A percentile compares a stretch with the other conserved stretches of the same genome.
Conservation (phyloP, 164 flowering plant genomes). For the Akebia trifoliata region DNA sequence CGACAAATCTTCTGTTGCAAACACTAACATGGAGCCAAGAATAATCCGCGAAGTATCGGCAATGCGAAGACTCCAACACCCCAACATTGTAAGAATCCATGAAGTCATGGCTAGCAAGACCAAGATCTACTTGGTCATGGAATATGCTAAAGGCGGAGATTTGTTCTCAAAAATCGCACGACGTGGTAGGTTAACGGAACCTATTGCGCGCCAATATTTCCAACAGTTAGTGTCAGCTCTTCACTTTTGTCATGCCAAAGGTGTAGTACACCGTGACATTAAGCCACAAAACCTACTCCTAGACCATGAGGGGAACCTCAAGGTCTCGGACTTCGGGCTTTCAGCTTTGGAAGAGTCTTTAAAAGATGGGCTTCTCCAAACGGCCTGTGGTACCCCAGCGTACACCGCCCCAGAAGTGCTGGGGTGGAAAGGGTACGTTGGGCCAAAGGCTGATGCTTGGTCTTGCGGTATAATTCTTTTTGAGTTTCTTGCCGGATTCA, state of each 20-base stretch:
- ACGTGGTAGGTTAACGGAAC: constrained; percentile 39
- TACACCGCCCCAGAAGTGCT: constrained; percentile 73
- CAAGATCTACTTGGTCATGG: constrained; percentile 71
- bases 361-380: constrained; percentile 39
- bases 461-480: constrained; percentile 72
- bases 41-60: constrained; percentile 52
- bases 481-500: constrained; percentile 44
- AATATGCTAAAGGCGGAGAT: constrained; percentile 68
- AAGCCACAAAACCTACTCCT: constrained; percentile 75
- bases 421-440: constrained; percentile 46
- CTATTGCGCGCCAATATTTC: constrained; percentile 46
- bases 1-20: constrained; percentile 32
- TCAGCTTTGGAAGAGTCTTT: constrained; percentile 51
- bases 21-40: constrained; percentile 41
- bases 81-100: constrained; percentile 55
- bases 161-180: constrained; percentile 39
- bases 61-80: constrained; percentile 61
- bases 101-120: constrained; percentile 75
- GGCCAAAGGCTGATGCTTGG: constrained; percentile 74
- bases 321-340: constrained; percentile 74
- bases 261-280: constrained; percentile 69
- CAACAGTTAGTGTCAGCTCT: constrained; percentile 67
- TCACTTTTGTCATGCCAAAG: constrained; percentile 56
- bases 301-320: constrained; percentile 47
- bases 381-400: constrained; percentile 82